These are phyloP conservation scores for Vigna radiata DNA, from an alignment of 306 rosid species.

Conservation along the genomic window DNA sequence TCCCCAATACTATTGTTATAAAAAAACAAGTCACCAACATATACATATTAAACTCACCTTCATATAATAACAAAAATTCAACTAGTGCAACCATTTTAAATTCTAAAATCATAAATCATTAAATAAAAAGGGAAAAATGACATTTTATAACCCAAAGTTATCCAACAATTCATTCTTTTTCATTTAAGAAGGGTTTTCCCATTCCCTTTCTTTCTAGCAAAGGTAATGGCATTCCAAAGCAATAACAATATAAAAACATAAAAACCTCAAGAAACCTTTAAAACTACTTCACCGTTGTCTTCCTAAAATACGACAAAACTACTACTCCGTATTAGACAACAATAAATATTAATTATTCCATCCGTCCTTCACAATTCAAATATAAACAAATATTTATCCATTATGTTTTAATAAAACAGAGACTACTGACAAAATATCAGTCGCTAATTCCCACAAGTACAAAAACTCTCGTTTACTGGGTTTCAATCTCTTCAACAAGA, in stretches of 20 bases:
- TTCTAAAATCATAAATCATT: background rate
- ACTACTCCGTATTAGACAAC: too few species aligned
- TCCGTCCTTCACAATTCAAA: background rate
- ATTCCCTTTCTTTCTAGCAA: background rate
- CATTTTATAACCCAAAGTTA: background rate
- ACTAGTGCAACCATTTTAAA: background rate
- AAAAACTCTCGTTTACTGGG: background rate
- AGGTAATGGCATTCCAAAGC: background rate
- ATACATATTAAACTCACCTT: background rate
- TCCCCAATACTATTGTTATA: background rate
- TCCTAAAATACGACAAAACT: background rate
- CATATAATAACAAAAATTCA: conserved; percentile 4
- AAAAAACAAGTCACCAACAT: background rate
- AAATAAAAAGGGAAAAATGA: background rate
- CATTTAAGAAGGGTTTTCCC: background rate
- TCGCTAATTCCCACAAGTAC: background rate
- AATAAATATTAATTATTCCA: too few species aligned
- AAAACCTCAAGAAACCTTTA: background rate
- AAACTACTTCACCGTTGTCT: background rate
- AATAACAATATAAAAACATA: too few species aligned
- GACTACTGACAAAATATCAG: background rate
- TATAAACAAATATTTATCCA: background rate
- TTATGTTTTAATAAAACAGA: background rate
- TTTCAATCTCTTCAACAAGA: too few species aligned
- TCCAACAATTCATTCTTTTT: background rate